Evolutionary conservation across 768 basidiomycete genomes (phyloP), one percentile per base, ranked within the genome.

Genomic region (Vararia minispora): DNA sequence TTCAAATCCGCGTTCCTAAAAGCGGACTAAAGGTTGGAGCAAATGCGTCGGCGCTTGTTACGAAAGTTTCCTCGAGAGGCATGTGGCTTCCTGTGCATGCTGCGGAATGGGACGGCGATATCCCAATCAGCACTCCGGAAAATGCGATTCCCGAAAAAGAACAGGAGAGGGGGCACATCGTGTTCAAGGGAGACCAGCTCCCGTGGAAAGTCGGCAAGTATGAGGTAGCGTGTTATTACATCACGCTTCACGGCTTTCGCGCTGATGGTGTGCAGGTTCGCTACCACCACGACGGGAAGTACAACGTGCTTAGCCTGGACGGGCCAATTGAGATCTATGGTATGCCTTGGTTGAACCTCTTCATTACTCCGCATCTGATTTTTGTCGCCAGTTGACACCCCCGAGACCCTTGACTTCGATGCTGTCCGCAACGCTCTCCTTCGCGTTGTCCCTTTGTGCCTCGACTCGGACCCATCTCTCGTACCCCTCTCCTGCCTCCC

Each of bases 201-300:
- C 91, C 94, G 2, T 95, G 92, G 91, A 59, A 73, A 25, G 69
- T 72, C 25, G 95, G 94, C 6, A 61, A 62, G 36, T 99, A 97
- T 55, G 95, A 99, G 68, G 77, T 88, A 49, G 61, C 58, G 5
- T 37, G 16, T 12, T 13, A 23, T 10, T 25, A 21, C 34, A 13
- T 28, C 8, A 27, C 26, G 21, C 14, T 9, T 14, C 25, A 29
- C 20, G 3, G 10, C 37, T 43, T 31, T 6, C 14, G 14, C 28
- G 16, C 11, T 16, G 16, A 13, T 11, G 4, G 31, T 34, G 20
- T 44, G 28, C 11, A 85, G 83, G 66, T 83, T 43, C 79, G 89
- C 3, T 92, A 91, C 55, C 95, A 99, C 52, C 92, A 97, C 52
- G 89, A 95, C 57, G 91, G 90, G 33, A 97, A 92, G 58, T 86